Conservation (phyloP, 441 rosid genomes). For the Mallotus japonicus region DNA sequence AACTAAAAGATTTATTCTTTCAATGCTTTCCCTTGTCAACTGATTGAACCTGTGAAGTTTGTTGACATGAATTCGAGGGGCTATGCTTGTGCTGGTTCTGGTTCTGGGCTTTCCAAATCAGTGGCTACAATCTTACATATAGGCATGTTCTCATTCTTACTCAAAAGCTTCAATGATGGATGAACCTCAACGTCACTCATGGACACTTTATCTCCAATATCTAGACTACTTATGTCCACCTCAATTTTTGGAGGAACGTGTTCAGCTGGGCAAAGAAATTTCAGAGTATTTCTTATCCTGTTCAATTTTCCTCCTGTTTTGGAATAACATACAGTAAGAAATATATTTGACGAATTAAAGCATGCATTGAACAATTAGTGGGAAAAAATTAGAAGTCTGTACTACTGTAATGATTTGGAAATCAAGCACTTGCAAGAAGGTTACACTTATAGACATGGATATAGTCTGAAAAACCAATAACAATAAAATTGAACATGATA, state of each 20-base stretch:
- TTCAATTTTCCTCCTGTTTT: conserved; percentile 63
- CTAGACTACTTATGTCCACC: conserved; percentile 79
- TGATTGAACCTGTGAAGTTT: neutral
- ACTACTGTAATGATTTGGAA: neutral
- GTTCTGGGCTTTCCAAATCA: conserved; percentile 34
- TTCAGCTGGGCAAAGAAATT: conserved; percentile 64
- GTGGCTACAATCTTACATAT: conserved; percentile 67
- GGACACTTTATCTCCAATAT: conserved; percentile 63
- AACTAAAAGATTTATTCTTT: conserved; percentile 18
- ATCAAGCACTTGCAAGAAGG: neutral
- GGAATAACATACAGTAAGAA: conserved; percentile 19
- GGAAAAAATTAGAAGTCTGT: neutral
- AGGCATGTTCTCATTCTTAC: conserved; percentile 67
- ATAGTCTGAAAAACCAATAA: neutral
- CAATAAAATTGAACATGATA: neutral
- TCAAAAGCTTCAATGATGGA: conserved; percentile 68
- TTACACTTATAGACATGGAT: neutral
- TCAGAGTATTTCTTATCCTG: conserved; percentile 48
- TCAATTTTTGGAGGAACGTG: conserved; percentile 78
- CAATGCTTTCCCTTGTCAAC: neutral
- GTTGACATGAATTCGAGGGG: conserved; percentile 17
- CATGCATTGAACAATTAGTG: too few relatives aligned
- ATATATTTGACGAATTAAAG: conserved; percentile 3
- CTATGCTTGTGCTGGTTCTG: conserved; percentile 37
- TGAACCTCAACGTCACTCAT: conserved; percentile 62